Evolutionary conservation across 176 grass and related monocot genomes (phyloP), one percentile per base, ranked within the genome.

Genomic region (Rhynchospora breviuscula): DNA sequence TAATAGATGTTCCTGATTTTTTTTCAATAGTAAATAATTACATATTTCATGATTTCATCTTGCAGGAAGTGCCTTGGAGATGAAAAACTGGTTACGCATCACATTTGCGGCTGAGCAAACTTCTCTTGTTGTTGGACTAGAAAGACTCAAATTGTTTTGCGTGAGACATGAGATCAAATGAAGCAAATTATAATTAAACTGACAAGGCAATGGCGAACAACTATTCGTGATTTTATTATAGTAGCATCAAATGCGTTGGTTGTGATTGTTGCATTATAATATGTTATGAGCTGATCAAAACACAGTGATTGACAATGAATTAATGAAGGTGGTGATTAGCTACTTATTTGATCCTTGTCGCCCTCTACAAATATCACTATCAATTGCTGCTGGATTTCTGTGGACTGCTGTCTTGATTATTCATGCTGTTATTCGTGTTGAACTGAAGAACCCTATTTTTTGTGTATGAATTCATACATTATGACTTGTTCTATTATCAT

Each of bases 1-100:
- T 23, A 79, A 33, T 22, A 58, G 47, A 26, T 13, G 7, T 6
- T 23, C 6, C 17, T 54, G n/a, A 53, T 10, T 49, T 48, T 22
- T 22, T 17, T 21, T 18, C 10, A 25, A 57, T 19, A 5, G 11
- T 13, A 13, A 4, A 1, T 51, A 51, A 12, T 58, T 58, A 8
- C n/a, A 26, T 1, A 40, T 79, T 43, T 11, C 29, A 3, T 79
- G 17, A 35, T 79, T 17, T 60, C 3, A 33, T 58, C 49, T 62
- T 74, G 25, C 67, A 84, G 83, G 83, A 13, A 85, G 70, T 65
- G 83, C 68, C 3, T n/a, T 85, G 25, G 52, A 60, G 8, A 85
- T 85, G 83, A 78, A 85, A 85, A 75, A 75, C 46, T 85, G 83
- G 83, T 23, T 85, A 13, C 83, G 83, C 5, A 61, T 85, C 21